Evolutionary conservation across 495 filamentous ascomycete genomes (phyloP).

Genomic region (Penicillium argentinense): DNA sequence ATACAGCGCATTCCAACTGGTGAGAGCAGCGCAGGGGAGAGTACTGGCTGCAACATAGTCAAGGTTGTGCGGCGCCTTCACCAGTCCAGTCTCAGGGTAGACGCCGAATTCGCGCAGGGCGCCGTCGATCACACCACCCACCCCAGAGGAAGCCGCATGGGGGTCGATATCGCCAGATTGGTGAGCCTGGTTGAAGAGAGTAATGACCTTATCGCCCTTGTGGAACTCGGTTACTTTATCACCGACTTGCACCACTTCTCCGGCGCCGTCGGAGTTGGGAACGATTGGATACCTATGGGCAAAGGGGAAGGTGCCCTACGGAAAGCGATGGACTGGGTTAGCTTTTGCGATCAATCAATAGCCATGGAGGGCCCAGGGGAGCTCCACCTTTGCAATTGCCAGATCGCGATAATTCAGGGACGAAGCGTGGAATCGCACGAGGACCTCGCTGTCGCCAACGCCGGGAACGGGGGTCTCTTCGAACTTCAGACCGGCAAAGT

Average conservation of each 20-base stretch:
- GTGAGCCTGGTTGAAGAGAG: neutral
- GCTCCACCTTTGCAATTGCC: neutral
- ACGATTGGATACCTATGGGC: neutral
- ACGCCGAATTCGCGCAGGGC: constrained; percentile 68
- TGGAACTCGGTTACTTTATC: constrained; percentile 49
- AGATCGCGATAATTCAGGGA: constrained; percentile 2
- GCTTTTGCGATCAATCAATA: no score
- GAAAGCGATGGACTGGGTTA: neutral
- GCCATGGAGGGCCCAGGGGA: no score
- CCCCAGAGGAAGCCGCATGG: neutral
- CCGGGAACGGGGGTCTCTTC: neutral
- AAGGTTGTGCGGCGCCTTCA: constrained; percentile 26
- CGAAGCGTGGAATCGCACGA: neutral
- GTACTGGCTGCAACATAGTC: constrained; percentile 23
- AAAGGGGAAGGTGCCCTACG: neutral
- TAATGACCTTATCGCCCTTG: constrained; percentile 48
- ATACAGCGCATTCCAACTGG: constrained; percentile 33
- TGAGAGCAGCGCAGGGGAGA: constrained; percentile 26
- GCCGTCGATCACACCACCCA: constrained; percentile 46
- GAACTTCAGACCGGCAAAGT: neutral
- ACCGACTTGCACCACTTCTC: constrained; percentile 51
- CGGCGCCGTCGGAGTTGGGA: constrained; percentile 57
- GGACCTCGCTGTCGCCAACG: neutral
- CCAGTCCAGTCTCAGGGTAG: constrained; percentile 70
- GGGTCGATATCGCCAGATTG: neutral